Evolutionary conservation across 768 basidiomycete species (phyloP), one percentile per base, ranked within the genome.

Genomic region (Suillus bovinus): DNA sequence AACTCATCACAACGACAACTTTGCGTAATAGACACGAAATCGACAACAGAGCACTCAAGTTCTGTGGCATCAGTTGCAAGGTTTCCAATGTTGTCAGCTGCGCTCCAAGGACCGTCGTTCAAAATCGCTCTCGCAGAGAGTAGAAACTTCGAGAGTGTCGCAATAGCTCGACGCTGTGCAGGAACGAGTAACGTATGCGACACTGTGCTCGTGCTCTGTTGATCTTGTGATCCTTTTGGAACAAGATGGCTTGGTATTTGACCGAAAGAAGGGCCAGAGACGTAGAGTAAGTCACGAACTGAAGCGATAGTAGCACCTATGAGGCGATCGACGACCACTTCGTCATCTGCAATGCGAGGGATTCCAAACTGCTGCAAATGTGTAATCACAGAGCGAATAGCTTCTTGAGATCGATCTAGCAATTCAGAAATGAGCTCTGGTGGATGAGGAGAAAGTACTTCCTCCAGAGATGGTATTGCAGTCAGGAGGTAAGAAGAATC

Each of bases 101-200:
- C 29, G 14, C 41, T 67, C 75, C 74, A 72, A 0, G 73, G 70
- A 2, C 67, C 75, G 59, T 74, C 67, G 58, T 81, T 84, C 4
- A 88, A 80, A 71, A 91, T 86, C 2, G 95, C 94, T 31, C 94
- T 87, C 1, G 91, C 87, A 11, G 91, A 93, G 2, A 96, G 81
- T 38, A 96, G 89, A 33, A 97, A 84, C 70, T 94, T 90, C 41
- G 93, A 94, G 4, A 96, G 81, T 0, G 93, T 94, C 0, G 93
- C 91, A 5, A 93, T 90, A 22, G 94, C 87, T 62, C 91, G 91
- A 58, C 92, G 82, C 64, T 93, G 91, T 1, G 87, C 86, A 2
- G 89, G 87, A 72, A 93, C 88, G 20, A 93, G 76, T 4, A 87
- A 77, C 5, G 85, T 79, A 62, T 84, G 82, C 5, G 84, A 77